These are phyloP conservation scores for Lodderomyces elongisporus DNA, from an alignment of 1,139 yeast genomes.

Conservation along the genomic window DNA sequence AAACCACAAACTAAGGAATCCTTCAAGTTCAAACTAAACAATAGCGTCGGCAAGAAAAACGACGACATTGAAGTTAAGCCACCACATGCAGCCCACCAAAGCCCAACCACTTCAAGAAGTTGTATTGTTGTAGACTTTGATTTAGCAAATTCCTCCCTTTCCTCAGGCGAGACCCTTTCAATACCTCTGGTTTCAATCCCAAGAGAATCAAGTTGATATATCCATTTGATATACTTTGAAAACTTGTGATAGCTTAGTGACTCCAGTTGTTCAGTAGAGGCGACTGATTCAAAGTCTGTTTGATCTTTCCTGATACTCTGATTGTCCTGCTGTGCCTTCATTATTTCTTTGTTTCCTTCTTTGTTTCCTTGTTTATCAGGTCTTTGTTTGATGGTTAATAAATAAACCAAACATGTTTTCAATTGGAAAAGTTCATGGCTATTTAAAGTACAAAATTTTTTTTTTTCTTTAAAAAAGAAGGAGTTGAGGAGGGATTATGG, in stretches of 20 bases:
- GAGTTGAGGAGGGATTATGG: no score
- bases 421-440: no score
- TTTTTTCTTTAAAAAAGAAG: no score
- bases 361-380: no score
- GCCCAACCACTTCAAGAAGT: conserved; percentile 60
- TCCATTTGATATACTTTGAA: conserved; percentile 2
- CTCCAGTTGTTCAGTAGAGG: neutral
- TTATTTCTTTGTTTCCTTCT: no score
- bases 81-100: conserved; percentile 83
- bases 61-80: conserved; percentile 84
- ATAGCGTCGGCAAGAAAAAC: conserved; percentile 65
- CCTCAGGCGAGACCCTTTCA: conserved; percentile 67
- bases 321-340: no score
- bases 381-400: no score
- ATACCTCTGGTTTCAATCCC: conserved; percentile 81
- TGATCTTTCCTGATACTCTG: no score
- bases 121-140: conserved; percentile 44
- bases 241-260: no score
- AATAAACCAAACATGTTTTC: no score
- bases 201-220: conserved; percentile 25
- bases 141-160: conserved; percentile 30
- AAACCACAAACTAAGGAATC: conserved; percentile 60
- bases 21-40: conserved; percentile 61
- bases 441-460: no score
- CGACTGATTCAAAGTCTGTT: no score